Conservation (phyloP, 1,284 basidiomycete genomes). For the Butyriboletus appendiculatus region DNA sequence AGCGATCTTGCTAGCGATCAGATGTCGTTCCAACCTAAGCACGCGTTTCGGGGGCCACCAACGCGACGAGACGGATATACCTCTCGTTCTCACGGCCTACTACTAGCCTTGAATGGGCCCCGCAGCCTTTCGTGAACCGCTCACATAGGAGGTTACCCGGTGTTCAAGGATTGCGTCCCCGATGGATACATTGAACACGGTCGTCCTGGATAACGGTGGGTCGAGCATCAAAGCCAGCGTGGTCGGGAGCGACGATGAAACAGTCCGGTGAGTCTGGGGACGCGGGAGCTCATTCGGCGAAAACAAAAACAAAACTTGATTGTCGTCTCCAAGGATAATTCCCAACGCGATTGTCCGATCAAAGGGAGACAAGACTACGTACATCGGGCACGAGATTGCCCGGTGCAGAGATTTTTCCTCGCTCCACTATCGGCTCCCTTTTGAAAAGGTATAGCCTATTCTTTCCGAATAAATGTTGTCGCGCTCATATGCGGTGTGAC, state of each 20-base stretch:
- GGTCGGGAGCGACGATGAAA: conserved; percentile 29
- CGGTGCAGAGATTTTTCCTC: conserved; percentile 76
- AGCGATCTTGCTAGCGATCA: conserved; percentile 1
- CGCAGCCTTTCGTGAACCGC: neutral
- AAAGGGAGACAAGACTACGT: conserved; percentile 76
- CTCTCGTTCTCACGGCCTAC: conserved; percentile 19
- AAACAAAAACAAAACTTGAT: conserved; percentile 2
- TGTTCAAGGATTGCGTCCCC: neutral
- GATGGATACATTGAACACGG: conserved; percentile 47
- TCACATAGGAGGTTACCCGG: neutral
- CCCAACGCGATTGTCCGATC: conserved; percentile 82
- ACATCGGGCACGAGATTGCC: conserved; percentile 81
- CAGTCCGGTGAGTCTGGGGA: conserved; percentile 19
- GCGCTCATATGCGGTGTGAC: conserved; percentile 7
- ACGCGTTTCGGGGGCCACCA: conserved; percentile 1
- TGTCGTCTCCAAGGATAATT: conserved; percentile 52
- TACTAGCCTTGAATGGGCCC: neutral
- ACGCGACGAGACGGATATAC: neutral
- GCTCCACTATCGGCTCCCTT: conserved; percentile 78
- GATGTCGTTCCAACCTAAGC: neutral
- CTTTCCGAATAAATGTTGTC: neutral
- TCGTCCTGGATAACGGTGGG: conserved; percentile 87
- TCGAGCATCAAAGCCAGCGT: conserved; percentile 78
- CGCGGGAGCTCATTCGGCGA: neutral
- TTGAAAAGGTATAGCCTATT: conserved; percentile 72